Conservation (phyloP, 306 rosid genomes). For the Prunus salicina region DNA sequence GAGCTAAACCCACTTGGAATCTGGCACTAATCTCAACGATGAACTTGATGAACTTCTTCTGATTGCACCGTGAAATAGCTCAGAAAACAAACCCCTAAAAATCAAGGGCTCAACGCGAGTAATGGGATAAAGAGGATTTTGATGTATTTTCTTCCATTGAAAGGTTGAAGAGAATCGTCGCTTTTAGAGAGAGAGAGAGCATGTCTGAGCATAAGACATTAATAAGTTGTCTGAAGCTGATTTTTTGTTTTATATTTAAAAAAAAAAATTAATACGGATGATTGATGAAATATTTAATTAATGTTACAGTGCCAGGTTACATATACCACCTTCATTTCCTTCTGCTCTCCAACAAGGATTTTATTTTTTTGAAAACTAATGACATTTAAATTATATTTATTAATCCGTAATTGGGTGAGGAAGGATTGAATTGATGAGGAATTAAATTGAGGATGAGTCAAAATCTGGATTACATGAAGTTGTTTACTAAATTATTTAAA, state of each 20-base stretch:
- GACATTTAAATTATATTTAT: too few relatives aligned
- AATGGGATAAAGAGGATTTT: slow-evolving; percentile 44
- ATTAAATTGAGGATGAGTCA: too few relatives aligned
- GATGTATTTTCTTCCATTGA: slow-evolving; percentile 42
- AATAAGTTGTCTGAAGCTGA: slow-evolving; percentile 10
- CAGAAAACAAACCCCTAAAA: slow-evolving; percentile 30
- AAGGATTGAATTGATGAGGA: too few relatives aligned
- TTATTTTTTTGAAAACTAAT: not conserved
- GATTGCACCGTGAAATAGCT: slow-evolving; percentile 17
- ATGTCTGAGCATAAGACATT: slow-evolving; percentile 15
- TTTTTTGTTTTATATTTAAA: not conserved
- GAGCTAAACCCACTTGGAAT: slow-evolving; percentile 42
- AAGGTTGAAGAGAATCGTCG: slow-evolving; percentile 55
- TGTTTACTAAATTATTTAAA: too few relatives aligned
- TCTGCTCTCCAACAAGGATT: too few relatives aligned
- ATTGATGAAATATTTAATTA: not conserved
- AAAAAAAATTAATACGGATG: not conserved
- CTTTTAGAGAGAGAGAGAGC: slow-evolving; percentile 35
- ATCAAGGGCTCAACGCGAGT: slow-evolving; percentile 33
- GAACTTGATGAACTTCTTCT: slow-evolving; percentile 26
- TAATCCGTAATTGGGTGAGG: rapidly evolving
- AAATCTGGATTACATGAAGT: too few relatives aligned
- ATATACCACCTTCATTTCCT: not conserved
- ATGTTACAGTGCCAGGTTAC: not conserved
- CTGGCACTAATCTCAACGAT: slow-evolving; percentile 52